phyloP scores from a whole-genome alignment of 2,329 filamentous ascomycete species.

The Botrytis deweyae region DNA sequence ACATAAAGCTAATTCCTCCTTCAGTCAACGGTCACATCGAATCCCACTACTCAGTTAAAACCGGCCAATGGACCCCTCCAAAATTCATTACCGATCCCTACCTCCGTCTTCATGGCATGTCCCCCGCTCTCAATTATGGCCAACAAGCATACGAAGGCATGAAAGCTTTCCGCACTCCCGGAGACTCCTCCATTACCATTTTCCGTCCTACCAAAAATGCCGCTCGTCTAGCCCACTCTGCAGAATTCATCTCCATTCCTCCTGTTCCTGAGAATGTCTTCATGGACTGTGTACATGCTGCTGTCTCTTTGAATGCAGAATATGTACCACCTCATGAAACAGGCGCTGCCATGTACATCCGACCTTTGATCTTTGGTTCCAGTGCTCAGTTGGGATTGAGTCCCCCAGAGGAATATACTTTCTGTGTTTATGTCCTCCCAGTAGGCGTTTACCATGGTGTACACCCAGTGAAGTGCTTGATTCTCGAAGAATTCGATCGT shows the following conservation, averaged over 20 bases:
- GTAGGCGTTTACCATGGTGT: slow-evolving; percentile 93
- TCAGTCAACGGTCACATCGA: slow-evolving; percentile 92
- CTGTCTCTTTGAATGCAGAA: slow-evolving; percentile 83
- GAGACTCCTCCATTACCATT: slow-evolving; percentile 66
- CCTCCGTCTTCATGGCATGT: slow-evolving; percentile 91
- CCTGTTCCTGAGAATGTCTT: slow-evolving; percentile 75
- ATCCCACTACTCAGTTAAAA: slow-evolving; percentile 74
- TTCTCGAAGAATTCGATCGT: slow-evolving; percentile 91
- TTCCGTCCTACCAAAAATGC: slow-evolving; percentile 90
- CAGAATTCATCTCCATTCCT: slow-evolving; percentile 79
- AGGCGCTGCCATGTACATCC: slow-evolving; percentile 88
- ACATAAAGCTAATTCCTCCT: slow-evolving; percentile 3
- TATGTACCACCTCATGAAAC: slow-evolving; percentile 89
- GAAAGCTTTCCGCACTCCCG: slow-evolving; percentile 85
- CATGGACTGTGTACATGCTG: slow-evolving; percentile 71
- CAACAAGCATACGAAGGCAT: slow-evolving; percentile 98
- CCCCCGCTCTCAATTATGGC: slow-evolving; percentile 92
- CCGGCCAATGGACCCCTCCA: slow-evolving; percentile 74
- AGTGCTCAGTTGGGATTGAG: slow-evolving; percentile 82
- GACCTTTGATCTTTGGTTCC: slow-evolving; percentile 83
- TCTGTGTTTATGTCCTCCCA: slow-evolving; percentile 85
- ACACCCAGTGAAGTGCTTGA: slow-evolving; percentile 80
- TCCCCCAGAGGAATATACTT: slow-evolving; percentile 89
- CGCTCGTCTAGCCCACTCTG: slow-evolving; percentile 77
- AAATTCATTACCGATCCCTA: slow-evolving; percentile 79